These are phyloP conservation scores for Hymenoscyphus infarciens DNA, from an alignment of 2,329 filamentous ascomycete species.

Conservation along the genomic window DNA sequence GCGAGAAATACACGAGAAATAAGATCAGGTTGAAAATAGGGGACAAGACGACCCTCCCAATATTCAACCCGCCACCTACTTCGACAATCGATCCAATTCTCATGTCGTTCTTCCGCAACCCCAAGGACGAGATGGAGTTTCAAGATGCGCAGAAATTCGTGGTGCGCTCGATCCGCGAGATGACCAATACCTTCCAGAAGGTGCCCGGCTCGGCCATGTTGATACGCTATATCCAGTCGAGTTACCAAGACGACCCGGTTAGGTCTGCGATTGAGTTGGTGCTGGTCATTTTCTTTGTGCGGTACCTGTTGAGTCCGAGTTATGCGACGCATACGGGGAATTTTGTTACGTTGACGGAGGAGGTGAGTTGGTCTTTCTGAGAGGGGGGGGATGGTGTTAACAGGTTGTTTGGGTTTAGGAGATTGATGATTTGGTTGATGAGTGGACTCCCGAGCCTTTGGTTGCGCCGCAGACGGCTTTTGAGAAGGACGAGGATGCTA, in stretches of 20 bases:
- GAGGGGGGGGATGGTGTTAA: slow-evolving; percentile 8
- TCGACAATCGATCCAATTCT: not conserved
- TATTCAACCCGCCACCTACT: not conserved
- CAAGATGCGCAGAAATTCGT: slow-evolving; percentile 56
- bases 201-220: slow-evolving; percentile 92
- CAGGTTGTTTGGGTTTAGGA: slow-evolving; percentile 48
- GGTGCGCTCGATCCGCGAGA: slow-evolving; percentile 49
- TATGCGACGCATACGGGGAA: slow-evolving; percentile 91
- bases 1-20: not conserved
- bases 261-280: slow-evolving; percentile 91
- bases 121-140: slow-evolving; percentile 52
- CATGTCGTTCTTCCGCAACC: slow-evolving; percentile 21
- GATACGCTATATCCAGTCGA: slow-evolving; percentile 91
- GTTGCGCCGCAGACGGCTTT: slow-evolving; percentile 69
- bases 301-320: slow-evolving; percentile 85
- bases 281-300: slow-evolving; percentile 90
- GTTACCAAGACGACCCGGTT: slow-evolving; percentile 95
- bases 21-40: slow-evolving; percentile 6
- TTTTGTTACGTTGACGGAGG: slow-evolving; percentile 83
- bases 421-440: slow-evolving; percentile 93
- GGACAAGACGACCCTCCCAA: not conserved
- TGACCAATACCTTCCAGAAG: slow-evolving; percentile 71
- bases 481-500: slow-evolving; percentile 81
- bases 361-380: slow-evolving; percentile 43
- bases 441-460: slow-evolving; percentile 93